phyloP scores from a whole-genome alignment of 805 yeast species.

The Ogataea nitratoaversa region DNA sequence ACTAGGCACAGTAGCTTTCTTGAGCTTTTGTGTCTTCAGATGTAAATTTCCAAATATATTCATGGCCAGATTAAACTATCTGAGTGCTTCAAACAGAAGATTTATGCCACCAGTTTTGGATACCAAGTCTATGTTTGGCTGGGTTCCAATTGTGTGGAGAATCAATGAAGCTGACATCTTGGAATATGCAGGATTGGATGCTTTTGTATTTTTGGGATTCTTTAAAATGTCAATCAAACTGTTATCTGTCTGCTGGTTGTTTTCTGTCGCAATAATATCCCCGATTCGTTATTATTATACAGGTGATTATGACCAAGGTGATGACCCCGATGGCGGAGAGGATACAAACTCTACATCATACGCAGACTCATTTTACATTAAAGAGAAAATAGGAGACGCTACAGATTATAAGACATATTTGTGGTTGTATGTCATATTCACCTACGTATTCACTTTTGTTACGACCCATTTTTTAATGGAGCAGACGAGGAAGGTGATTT shows the following conservation, averaged over 20 bases:
- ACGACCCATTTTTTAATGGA: conserved; percentile 56
- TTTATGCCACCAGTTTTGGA: conserved; percentile 58
- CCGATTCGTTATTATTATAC: conserved; percentile 83
- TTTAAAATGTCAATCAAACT: conserved; percentile 83
- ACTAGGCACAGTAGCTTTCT: conserved; percentile 65
- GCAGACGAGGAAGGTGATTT: conserved; percentile 70
- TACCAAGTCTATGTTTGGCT: conserved; percentile 59
- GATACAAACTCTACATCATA: conserved; percentile 6
- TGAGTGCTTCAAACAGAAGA: conserved; percentile 34
- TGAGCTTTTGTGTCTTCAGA: conserved; percentile 66
- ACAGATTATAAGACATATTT: conserved; percentile 51
- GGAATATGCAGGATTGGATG: conserved; percentile 91
- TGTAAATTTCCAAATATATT: conserved; percentile 76
- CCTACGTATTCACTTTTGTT: conserved; percentile 76
- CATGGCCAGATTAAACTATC: conserved; percentile 67
- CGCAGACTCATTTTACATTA: conserved; percentile 1
- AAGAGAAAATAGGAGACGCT: conserved; percentile 5
- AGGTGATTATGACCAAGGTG: conserved; percentile 68
- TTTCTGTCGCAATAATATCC: conserved; percentile 72
- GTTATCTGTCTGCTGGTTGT: conserved; percentile 56
- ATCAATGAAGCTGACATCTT: conserved; percentile 74
- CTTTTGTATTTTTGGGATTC: conserved; percentile 85
- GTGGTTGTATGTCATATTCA: conserved; percentile 86
- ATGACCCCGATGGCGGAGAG: conserved; percentile 30
- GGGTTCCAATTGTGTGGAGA: conserved; percentile 66